Percentiles rank a stretch among this genome's conserved stretches.
phyloP scores from a whole-genome alignment of 2,329 filamentous ascomycete genomes.

The Pyrenophora graminea region DNA sequence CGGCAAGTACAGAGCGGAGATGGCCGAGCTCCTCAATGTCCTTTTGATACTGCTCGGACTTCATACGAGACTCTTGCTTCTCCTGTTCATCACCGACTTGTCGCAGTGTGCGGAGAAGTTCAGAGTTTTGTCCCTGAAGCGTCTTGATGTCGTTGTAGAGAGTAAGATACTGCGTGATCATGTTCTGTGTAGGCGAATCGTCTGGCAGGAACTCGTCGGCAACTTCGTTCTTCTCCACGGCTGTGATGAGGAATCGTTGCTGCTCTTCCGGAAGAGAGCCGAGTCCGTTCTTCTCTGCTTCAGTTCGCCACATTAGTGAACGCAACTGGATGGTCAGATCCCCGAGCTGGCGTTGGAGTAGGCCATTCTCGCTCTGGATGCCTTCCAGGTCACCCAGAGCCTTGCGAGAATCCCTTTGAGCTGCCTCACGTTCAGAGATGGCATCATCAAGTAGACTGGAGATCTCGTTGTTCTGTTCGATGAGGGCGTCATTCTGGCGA shows the following conservation, averaged over 20 bases:
- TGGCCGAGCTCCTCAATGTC: conserved; percentile 72
- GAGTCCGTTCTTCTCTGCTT: conserved; percentile 78
- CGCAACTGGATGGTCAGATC: conserved; percentile 91
- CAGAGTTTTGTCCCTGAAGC: conserved; percentile 84
- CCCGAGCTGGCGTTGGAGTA: conserved; percentile 82
- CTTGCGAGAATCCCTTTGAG: conserved; percentile 77
- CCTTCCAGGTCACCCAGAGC: conserved; percentile 73
- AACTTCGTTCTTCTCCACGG: conserved; percentile 72
- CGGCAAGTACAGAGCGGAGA: conserved; percentile 72
- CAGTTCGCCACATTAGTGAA: conserved; percentile 83
- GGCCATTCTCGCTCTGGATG: conserved; percentile 68
- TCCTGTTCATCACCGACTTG: conserved; percentile 89
- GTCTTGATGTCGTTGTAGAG: conserved; percentile 85
- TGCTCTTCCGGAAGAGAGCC: conserved; percentile 74
- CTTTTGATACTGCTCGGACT: conserved; percentile 58
- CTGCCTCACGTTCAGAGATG: conserved; percentile 76
- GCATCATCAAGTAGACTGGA: conserved; percentile 82
- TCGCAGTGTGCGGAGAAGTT: conserved; percentile 79
- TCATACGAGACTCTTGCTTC: conserved; percentile 77
- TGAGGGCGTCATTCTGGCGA: conserved; percentile 77
- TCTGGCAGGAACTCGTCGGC: conserved; percentile 66
- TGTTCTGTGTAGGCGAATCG: conserved; percentile 80
- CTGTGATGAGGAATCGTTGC: conserved; percentile 72
- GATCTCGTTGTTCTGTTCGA: conserved; percentile 75
- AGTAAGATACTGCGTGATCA: conserved; percentile 88